These are phyloP conservation scores for Vinca major DNA, from an alignment of 305 asterid species.

Conservation along the genomic window DNA sequence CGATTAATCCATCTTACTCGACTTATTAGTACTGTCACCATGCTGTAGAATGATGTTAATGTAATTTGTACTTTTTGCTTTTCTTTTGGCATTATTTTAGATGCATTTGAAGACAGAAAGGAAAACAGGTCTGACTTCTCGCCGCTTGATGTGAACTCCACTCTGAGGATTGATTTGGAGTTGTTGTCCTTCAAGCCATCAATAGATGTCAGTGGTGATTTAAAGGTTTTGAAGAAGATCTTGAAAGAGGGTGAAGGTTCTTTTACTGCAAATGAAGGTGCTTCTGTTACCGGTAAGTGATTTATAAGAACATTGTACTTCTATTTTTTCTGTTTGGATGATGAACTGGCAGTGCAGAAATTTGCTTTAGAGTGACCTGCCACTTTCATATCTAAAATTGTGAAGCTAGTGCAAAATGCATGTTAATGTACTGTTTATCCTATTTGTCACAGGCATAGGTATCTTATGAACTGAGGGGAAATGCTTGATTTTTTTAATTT, in stretches of 20 bases:
- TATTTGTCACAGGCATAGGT: neutral
- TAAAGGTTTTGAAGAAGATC: conserved; percentile 54
- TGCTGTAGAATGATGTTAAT: neutral
- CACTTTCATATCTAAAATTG: neutral
- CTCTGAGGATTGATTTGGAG: conserved; percentile 39
- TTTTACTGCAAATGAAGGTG: conserved; percentile 55
- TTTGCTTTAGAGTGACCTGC: neutral
- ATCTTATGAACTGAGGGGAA: neutral
- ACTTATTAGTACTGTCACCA: neutral
- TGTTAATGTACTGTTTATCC: neutral
- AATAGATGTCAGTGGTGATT: conserved; percentile 48
- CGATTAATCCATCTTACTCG: neutral
- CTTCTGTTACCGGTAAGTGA: conserved; percentile 56
- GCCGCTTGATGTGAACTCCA: conserved; percentile 36
- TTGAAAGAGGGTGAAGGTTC: conserved; percentile 57
- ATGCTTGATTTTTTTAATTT: neutral
- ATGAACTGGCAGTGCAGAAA: neutral
- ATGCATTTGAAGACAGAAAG: conserved; percentile 44
- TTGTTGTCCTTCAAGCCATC: conserved; percentile 49
- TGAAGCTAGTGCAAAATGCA: neutral
- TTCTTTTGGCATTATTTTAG: conserved; percentile 28
- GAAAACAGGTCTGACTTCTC: conserved; percentile 24
- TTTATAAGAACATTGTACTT: conserved; percentile 7
- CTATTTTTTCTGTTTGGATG: neutral
- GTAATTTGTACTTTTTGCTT: conserved; percentile 4